Base-by-base conservation (phyloP, 768 basidiomycete genomes). In the Boletus eberwhitei region DNA sequence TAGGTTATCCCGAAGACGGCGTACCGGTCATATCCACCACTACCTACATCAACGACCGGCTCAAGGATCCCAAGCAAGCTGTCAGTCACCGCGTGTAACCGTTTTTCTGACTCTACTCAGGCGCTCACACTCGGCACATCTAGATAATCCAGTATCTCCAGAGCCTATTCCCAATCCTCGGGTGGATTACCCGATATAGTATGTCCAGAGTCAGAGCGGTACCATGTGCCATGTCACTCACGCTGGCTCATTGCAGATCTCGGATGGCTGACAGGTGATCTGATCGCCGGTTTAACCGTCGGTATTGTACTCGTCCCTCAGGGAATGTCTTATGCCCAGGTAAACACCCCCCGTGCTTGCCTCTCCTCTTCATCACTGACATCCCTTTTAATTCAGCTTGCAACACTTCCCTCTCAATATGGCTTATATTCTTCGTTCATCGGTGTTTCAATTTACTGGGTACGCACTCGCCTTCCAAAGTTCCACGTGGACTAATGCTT, bases 301-400 rank as follows among this genome's bases (percentile, higher is more conserved):
- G 96, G 96, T 26, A 87, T 97, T 64, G 96, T 99, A 12, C 77
- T 98, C 44, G 93, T 98, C 7, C 96, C 96, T 0, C 96, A 99
- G 72, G 80, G 86, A 54, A 90, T 95, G 86, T 94, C 91, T 1
- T 96, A 93, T 63, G 90, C 90, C 26, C 76, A 79, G 73, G 88
- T 88, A 70, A 19, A 58, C 51, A 50, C 29, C 21, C 9, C 22
- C 51, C 26, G 6, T 54, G 16, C 17, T 17, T 34, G 13, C 5
- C 11, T 2, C 37, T 29, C 24, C 14, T 32, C 26, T 34, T 44
- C 35, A 13, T 39, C 29, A 3, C 50, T 44, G 19, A 54, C 47
- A 31, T 13, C 50, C 39, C 31, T 31, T 44, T 42, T 11, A 34
- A 39, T 11, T 21, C 54, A 91, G 96, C 84, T 87, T 55, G 96